phyloP scores from a whole-genome alignment of 345 rosid genomes.

The Moricandia moricandioides region DNA sequence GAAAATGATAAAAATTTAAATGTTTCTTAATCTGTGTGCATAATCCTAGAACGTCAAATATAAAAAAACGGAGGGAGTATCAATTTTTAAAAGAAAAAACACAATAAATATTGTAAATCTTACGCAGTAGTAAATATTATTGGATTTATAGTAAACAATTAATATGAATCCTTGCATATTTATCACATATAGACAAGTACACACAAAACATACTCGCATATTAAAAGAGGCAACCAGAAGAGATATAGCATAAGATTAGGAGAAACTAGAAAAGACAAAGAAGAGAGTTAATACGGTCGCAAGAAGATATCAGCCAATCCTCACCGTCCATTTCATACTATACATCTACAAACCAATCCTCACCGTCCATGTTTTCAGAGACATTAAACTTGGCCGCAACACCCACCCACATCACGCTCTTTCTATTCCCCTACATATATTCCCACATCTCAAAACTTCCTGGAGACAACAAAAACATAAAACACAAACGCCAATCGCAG shows the following conservation, averaged over 20 bases:
- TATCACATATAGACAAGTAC: background rate
- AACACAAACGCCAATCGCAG: conserved; percentile 14
- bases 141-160: background rate
- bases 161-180: background rate
- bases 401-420: conserved; percentile 29
- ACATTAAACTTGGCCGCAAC: conserved; percentile 28
- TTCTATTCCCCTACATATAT: conserved; percentile 19
- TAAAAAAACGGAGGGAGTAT: too few relatives aligned
- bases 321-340: background rate
- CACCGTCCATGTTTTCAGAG: conserved; percentile 4
- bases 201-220: background rate
- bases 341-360: background rate
- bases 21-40: too few relatives aligned
- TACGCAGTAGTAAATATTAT: background rate
- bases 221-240: conserved; percentile 15
- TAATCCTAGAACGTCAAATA: too few relatives aligned
- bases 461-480: background rate
- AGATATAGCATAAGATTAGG: background rate
- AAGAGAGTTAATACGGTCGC: conserved; percentile 17
- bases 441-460: conserved; percentile 25
- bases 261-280: background rate
- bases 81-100: too few relatives aligned
- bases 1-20: too few relatives aligned
- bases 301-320: background rate
- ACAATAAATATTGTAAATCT: too few relatives aligned